Percentiles rank a stretch among this genome's conserved stretches.
Conservation (phyloP, 345 rosid species). For the Moricandia arvensis region DNA sequence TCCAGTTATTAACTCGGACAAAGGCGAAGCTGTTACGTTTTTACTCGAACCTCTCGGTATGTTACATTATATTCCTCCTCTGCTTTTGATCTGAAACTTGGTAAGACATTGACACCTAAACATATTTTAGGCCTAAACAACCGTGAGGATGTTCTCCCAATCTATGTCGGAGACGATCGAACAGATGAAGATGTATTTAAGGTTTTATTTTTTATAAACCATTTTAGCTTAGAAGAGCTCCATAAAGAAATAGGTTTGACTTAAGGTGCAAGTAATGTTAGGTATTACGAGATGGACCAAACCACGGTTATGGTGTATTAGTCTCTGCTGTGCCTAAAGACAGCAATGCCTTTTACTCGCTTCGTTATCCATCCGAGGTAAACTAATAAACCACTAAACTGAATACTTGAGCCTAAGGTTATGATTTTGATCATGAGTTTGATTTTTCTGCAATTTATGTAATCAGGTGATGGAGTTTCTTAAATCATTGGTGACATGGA, state of each 20-base stretch:
- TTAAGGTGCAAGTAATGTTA: constrained; percentile 32
- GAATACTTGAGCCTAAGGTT: not conserved
- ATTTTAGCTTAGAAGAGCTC: not conserved
- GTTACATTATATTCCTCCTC: not conserved
- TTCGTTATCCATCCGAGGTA: constrained; percentile 88
- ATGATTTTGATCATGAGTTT: not conserved
- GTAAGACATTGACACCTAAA: not conserved
- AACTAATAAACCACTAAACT: not conserved
- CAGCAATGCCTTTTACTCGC: constrained; percentile 77
- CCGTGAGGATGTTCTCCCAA: constrained; percentile 83
- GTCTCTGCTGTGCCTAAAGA: constrained; percentile 84
- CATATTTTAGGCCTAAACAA: constrained; percentile 53
- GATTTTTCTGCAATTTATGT: not conserved
- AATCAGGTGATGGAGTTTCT: constrained; percentile 89
- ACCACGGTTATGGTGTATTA: constrained; percentile 73
- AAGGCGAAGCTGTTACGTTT: constrained; percentile 89
- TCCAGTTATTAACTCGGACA: constrained; percentile 89
- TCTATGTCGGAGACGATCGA: constrained; percentile 91
- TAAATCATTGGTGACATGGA: constrained; percentile 65
- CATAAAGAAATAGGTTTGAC: not conserved
- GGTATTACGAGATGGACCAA: constrained; percentile 73
- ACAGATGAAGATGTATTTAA: constrained; percentile 98
- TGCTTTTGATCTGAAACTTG: not conserved
- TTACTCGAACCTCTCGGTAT: constrained; percentile 91
- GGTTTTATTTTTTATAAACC: constrained; percentile 35